phyloP scores from a whole-genome alignment of 169 alveolate species.

The Eimeria falciformis region DNA sequence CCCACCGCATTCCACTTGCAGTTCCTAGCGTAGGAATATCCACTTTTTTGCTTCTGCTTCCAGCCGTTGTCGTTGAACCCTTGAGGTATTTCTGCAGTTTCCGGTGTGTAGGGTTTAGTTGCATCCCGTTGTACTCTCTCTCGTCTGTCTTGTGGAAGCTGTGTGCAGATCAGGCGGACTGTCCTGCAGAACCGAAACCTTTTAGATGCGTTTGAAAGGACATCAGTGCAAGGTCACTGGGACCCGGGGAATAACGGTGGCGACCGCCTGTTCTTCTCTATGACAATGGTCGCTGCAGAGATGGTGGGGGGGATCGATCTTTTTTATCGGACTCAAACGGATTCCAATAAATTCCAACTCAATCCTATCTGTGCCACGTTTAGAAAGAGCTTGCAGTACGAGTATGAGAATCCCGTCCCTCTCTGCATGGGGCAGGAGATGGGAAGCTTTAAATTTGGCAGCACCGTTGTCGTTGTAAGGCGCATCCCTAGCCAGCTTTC shows the following conservation, averaged over 20 bases:
- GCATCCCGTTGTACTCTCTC: neutral
- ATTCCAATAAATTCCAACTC: neutral
- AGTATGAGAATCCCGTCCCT: slow-evolving; percentile 1
- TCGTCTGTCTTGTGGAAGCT: neutral
- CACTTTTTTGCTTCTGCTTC: too few relatives aligned
- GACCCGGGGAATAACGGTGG: slow-evolving; percentile 46
- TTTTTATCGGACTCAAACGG: neutral
- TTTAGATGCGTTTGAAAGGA: slow-evolving; percentile 51
- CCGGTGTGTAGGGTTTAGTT: neutral
- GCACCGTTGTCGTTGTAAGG: slow-evolving; percentile 69
- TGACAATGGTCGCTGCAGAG: slow-evolving; percentile 70
- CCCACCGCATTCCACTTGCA: too few relatives aligned
- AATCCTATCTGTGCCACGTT: slow-evolving; percentile 4
- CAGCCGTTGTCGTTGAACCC: neutral
- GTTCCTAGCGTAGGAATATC: too few relatives aligned
- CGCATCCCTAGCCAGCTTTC: neutral
- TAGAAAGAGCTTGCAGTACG: slow-evolving; percentile 6
- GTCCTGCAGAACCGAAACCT: neutral
- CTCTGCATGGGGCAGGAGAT: slow-evolving; percentile 71
- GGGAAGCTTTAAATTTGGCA: slow-evolving; percentile 68
- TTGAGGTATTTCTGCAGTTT: too few relatives aligned
- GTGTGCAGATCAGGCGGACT: slow-evolving; percentile 45
- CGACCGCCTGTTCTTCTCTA: slow-evolving; percentile 38
- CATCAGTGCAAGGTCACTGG: slow-evolving; percentile 67
- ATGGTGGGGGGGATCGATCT: slow-evolving; percentile 68